Evolutionary conservation across 2,329 filamentous ascomycete species (phyloP), one percentile per base, ranked within the genome.

Genomic region (Rhynchosporium secalis): DNA sequence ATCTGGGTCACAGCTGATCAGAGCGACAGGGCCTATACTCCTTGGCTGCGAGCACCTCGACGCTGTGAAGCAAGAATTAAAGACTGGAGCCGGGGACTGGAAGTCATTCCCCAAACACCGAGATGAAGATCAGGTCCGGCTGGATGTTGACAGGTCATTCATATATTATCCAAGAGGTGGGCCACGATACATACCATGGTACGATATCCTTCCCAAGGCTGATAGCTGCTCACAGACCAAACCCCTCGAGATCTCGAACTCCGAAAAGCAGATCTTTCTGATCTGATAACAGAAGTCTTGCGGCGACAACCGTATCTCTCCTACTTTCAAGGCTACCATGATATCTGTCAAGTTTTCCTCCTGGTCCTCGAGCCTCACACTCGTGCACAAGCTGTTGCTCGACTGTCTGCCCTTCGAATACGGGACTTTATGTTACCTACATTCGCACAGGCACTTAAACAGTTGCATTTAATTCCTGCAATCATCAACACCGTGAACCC

Each of bases 261-360:
- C 48, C 88, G 90, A 72, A 97, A 95, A 73, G 74, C 81, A 60
- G 87, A 95, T 72, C 83, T 99, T 1, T 94, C 87, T 7, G 79
- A 86, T 66, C 81, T 99, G 56, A 98, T 99, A 71, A 85, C 85
- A 57, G 83, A 89, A 67, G 86, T 96, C 13, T 83, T 99, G 51
- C 88, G 96, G 58, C 84, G 84, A 40, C 83, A 96, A 71, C 92
- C 93, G 15, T 87, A 88, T 74, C 85, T 99, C 41, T 92, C 87
- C 79, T 99, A 99, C 78, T 99, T 99, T 76, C 95, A 99, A 78
- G 95, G 95, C 74, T 99, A 96, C 75, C 95, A 99, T 76, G 95
- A 99, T 78, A 98, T 99, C 72, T 95, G 91, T 70, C 96, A 99
- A 77, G 95, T 99, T 29, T 83, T 99, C 63, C 84, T 98, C 46